phyloP scores from a whole-genome alignment of 352 stramenopile species.

The Globisporangium canariense region DNA sequence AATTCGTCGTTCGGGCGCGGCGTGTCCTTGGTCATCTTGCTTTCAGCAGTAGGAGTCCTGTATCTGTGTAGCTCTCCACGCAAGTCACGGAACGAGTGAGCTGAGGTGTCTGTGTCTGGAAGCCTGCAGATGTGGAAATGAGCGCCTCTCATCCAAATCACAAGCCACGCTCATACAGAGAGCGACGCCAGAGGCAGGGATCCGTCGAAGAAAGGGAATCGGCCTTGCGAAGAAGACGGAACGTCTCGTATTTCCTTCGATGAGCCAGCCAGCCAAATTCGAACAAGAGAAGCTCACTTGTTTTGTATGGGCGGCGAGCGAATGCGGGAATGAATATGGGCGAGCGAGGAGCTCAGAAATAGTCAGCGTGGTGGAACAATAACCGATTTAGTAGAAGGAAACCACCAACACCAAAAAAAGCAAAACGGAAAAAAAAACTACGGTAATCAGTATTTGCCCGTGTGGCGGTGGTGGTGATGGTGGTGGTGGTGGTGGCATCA shows the following conservation, averaged over 20 bases:
- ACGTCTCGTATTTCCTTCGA: not conserved
- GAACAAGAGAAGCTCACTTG: constrained; percentile 10
- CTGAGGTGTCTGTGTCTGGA: not conserved
- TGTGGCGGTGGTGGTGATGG: too few species aligned
- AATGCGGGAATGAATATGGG: not conserved
- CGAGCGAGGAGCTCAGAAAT: not conserved
- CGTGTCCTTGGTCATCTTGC: constrained; percentile 30
- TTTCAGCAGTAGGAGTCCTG: not conserved
- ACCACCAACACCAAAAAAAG: not conserved
- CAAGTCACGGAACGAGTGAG: not conserved
- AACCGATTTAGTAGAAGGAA: not conserved
- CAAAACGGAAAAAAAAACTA: not conserved
- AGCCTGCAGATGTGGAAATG: constrained; percentile 14
- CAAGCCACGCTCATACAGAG: not conserved
- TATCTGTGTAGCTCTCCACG: constrained; percentile 1
- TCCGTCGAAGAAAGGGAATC: constrained; percentile 8
- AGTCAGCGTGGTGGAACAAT: constrained; percentile 3
- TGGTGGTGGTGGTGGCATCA: too few species aligned
- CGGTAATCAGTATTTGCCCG: too few species aligned
- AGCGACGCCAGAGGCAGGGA: not conserved
- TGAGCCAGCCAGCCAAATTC: not conserved
- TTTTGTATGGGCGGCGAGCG: not conserved
- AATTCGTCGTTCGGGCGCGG: constrained; percentile 37
- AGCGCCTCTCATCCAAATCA: too few species aligned
- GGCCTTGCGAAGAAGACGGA: not conserved